These are phyloP conservation scores for Tubosaeta sp. DNA, from an alignment of 768 basidiomycete species.

Conservation along the genomic window DNA sequence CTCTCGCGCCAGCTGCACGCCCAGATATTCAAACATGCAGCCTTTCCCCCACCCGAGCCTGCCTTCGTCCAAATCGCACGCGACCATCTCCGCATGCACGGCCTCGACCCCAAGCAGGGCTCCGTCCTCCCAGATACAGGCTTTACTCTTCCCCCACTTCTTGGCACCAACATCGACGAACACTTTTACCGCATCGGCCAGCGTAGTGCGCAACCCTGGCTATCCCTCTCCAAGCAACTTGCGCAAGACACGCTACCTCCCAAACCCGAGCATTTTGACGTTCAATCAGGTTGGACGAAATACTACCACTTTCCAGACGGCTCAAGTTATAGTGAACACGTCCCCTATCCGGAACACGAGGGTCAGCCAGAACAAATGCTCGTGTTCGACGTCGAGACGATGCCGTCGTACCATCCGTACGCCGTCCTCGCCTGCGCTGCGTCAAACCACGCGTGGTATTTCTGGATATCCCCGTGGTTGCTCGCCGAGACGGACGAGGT, in stretches of 20 bases:
- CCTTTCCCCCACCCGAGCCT: conserved; percentile 57
- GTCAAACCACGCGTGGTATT: conserved; percentile 84
- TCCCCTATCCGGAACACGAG: conserved; percentile 61
- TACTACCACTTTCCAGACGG: conserved; percentile 73
- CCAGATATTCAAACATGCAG: conserved; percentile 74
- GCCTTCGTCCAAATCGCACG: conserved; percentile 70
- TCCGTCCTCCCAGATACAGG: conserved; percentile 74
- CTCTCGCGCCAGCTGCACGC: conserved; percentile 75
- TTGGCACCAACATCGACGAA: conserved; percentile 76
- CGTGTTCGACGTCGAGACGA: conserved; percentile 91
- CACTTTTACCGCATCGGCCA: conserved; percentile 84
- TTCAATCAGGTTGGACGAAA: conserved; percentile 84
- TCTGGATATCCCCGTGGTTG: conserved; percentile 95
- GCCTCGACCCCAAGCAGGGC: conserved; percentile 73
- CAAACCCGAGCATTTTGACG: conserved; percentile 49
- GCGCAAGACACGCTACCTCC: conserved; percentile 53
- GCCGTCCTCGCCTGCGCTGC: conserved; percentile 89
- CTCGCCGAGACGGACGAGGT: conserved; percentile 55
- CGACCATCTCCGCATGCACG: conserved; percentile 78
- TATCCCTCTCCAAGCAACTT: conserved; percentile 61
- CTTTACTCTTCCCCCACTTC: conserved; percentile 81
- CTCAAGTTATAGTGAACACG: conserved; percentile 68
- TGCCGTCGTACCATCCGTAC: conserved; percentile 77
- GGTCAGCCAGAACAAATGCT: conserved; percentile 69
- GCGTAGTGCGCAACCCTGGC: conserved; percentile 70